phyloP scores from a whole-genome alignment of 2,329 filamentous ascomycete species.

The Podosphaera fusca region DNA sequence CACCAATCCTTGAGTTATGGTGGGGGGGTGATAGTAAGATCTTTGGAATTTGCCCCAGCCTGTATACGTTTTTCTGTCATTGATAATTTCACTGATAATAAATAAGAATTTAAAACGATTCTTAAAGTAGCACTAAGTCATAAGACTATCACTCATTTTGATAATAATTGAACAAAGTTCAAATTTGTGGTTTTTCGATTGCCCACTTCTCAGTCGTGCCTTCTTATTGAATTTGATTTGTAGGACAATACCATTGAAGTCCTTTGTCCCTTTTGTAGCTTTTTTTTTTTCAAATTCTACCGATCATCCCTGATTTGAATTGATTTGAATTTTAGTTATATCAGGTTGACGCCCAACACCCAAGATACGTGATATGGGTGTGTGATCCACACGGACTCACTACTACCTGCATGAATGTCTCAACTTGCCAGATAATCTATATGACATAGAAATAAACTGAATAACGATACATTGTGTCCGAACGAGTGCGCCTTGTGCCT shows the following conservation, averaged over 20 bases:
- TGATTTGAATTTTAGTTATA: too few relatives aligned
- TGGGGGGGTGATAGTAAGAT: slow-evolving; percentile 5
- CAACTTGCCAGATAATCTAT: not conserved
- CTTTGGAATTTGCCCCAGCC: slow-evolving; percentile 4
- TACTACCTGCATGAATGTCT: too few relatives aligned
- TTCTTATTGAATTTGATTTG: slow-evolving; percentile 1
- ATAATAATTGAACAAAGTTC: not conserved
- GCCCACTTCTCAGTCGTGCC: slow-evolving; percentile 7
- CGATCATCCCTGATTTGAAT: too few relatives aligned
- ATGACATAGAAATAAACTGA: slow-evolving; percentile 4
- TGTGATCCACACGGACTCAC: too few relatives aligned
- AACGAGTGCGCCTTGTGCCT: not conserved
- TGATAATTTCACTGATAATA: slow-evolving; percentile 7
- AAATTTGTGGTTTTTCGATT: not conserved
- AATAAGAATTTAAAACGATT: not conserved
- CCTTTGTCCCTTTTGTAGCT: too few relatives aligned
- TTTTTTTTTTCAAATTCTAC: too few relatives aligned
- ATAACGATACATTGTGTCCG: too few relatives aligned
- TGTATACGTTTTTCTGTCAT: not conserved
- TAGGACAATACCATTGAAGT: too few relatives aligned
- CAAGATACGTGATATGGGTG: too few relatives aligned
- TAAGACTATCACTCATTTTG: too few relatives aligned
- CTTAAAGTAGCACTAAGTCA: not conserved
- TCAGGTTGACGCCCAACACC: too few relatives aligned
- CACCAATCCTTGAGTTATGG: slow-evolving; percentile 8